Base-by-base conservation (phyloP, 75 land plant species). In the Cunninghamia lanceolata region DNA sequence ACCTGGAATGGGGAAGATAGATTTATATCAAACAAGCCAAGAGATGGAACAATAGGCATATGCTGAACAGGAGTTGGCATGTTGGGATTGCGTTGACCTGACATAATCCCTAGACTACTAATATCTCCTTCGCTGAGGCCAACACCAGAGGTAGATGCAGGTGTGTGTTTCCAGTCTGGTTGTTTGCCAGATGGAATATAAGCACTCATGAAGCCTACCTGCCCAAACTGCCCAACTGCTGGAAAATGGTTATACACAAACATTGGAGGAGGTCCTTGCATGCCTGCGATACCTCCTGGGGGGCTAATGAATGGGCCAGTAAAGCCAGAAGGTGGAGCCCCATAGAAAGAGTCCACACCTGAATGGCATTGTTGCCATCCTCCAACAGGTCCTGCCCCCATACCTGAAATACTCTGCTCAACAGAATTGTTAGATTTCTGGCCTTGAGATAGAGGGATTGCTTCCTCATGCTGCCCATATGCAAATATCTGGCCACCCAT, bases 131-230 rank as follows among this genome's bases (percentile, higher is more conserved):
- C 94, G 86, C 86, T 91, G 17, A 83, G 88, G 34, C 88, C 88
- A 83, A 88, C 79, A 30, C 85, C 39, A 34, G 89, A 88, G 79
- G 93, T 80, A 83, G 93, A 90, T 9, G 52, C 87, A 19, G 98
- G 95, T 45, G 91, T 95, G 86, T 96, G 99, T 89, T 96, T 96
- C 99, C 99, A 98, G 59, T 98, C 99, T 86, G 96, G 94, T 75
- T 98, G 99, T 91, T 98, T 98, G 9, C 95, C 96, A 84, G 96
- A 93, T 78, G 99, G 99, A 77, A 94, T 89, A 89, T 94, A 94
- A 17, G 95, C 87, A 28, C 82, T 46, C 11, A 95, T 84, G 50
- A 96, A 88, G 9, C 99, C 99, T 46, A 97, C 91, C 85, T 97
- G 98, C 39, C 98, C 97, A 92, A 92, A 98, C 85, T 96, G 99